A percentile compares a stretch with the other conserved stretches of the same genome.
Conservation (phyloP, 305 asterid species). For the Solanum hybrid region DNA sequence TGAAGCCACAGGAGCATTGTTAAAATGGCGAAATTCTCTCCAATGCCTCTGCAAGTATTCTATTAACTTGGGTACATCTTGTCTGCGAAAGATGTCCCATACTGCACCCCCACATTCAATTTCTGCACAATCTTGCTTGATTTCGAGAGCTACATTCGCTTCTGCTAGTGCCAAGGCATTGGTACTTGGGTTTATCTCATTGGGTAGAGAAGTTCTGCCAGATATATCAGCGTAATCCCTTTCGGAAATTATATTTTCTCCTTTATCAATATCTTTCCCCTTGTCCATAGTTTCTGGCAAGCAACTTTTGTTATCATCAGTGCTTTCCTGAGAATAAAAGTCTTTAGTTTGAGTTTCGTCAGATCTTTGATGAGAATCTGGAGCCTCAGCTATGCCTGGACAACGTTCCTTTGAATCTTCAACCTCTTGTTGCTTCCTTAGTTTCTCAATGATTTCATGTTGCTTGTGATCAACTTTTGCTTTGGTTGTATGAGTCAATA, state of each 20-base stretch:
- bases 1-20: constrained; percentile 30
- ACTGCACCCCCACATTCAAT: constrained; percentile 49
- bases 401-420: constrained; percentile 13
- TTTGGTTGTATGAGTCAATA: constrained; percentile 53
- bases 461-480: constrained; percentile 26
- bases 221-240: neutral
- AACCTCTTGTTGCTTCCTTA: constrained; percentile 18
- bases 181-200: constrained; percentile 1
- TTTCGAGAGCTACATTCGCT: constrained; percentile 6
- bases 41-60: constrained; percentile 53
- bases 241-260: neutral
- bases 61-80: constrained; percentile 56
- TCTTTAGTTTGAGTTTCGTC: constrained; percentile 6
- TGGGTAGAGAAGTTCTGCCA: constrained; percentile 1
- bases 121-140: constrained; percentile 8
- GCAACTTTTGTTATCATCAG: neutral
- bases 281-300: constrained; percentile 8
- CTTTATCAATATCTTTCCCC: neutral
- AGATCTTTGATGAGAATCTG: constrained; percentile 8
- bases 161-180: constrained; percentile 2
- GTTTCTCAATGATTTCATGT: constrained; percentile 19
- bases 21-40: constrained; percentile 45
- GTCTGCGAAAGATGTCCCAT: constrained; percentile 80
- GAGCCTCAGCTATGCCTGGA: constrained; percentile 9
- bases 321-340: neutral